phyloP scores from a whole-genome alignment of 2,329 filamentous ascomycete genomes.

The Fusarium fracticaudum region DNA sequence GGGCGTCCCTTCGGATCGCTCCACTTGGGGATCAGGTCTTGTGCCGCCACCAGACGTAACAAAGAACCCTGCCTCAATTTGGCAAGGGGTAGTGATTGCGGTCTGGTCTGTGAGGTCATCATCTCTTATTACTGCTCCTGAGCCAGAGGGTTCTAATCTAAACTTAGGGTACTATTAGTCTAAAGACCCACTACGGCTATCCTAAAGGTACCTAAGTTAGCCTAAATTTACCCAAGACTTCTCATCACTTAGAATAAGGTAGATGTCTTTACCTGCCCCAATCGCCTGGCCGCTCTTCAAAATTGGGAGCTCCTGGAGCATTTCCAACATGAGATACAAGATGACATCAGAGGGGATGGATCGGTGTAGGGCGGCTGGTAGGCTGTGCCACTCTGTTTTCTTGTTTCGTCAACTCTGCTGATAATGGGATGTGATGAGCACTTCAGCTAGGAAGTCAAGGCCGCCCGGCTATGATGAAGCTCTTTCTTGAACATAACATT shows the following conservation, averaged over 20 bases:
- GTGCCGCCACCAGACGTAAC: not conserved
- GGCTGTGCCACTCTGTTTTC: not conserved
- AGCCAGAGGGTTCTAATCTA: fast-evolving
- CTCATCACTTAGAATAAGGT: too few species aligned
- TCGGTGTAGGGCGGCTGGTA: too few species aligned
- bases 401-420: not conserved
- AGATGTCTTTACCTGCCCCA: not conserved
- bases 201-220: not conserved
- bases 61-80: fast-evolving
- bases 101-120: too few species aligned
- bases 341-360: too few species aligned
- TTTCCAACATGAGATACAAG: not conserved
- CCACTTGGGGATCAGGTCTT: not conserved
- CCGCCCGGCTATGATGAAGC: fast-evolving
- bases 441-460: too few species aligned
- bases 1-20: not conserved
- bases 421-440: fast-evolving
- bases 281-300: not conserved
- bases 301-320: fast-evolving
- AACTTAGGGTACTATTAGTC: not conserved
- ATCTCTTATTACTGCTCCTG: not conserved
- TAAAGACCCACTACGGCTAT: not conserved
- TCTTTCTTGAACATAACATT: not conserved
- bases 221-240: not conserved
- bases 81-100: too few species aligned